Evolutionary conservation across 495 filamentous ascomycete species (phyloP), one percentile per base, ranked within the genome.

Genomic region (Tuber indicum): DNA sequence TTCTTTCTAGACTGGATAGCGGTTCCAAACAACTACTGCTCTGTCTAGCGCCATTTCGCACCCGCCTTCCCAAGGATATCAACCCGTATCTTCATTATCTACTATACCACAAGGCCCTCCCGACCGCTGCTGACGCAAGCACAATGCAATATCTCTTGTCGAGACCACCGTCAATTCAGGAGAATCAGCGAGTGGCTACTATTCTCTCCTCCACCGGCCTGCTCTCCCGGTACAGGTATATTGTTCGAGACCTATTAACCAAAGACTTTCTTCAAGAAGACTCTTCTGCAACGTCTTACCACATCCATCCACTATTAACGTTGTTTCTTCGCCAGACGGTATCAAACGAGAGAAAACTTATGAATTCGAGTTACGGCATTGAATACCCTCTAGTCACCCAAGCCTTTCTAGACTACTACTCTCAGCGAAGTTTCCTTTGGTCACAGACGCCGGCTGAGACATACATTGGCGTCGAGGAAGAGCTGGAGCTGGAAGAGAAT

Each of bases 341-440:
- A 21, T 45, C 71, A 46, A 71, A 73, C 32, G 77, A 76, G 42
- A 23, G 66, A 23, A 39, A 47, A 32, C 70, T 26, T 23, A 26
- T 44, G 9, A 62, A 73, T 0, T 66, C 74, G 6, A 45, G n/a
- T 14, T 70, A 46, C 26, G 52, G 69, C 39, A 44, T 74, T 32
- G 45, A 79, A 12, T 74, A 74, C 45, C 46, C 17, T 44, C 43
- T 72, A 16, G 70, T 72, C 23, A 74, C 70, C n/a, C 47, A 44
- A 45, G 73, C 75, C 17, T 80, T 80, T 58, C 73, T 80, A 1
- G 74, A 74, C 36, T 80, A 79, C 71, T 76, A 79, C 23, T 73
- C 72, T 10, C 78, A 76, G 17, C 74, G 71, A 44, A 70, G 77
- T 2, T 21, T 71, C 70, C 39, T 70, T 19, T 80, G 78, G 77